These are phyloP conservation scores for Colletotrichum spinosum DNA, from an alignment of 2,329 filamentous ascomycete species.

Conservation along the genomic window DNA sequence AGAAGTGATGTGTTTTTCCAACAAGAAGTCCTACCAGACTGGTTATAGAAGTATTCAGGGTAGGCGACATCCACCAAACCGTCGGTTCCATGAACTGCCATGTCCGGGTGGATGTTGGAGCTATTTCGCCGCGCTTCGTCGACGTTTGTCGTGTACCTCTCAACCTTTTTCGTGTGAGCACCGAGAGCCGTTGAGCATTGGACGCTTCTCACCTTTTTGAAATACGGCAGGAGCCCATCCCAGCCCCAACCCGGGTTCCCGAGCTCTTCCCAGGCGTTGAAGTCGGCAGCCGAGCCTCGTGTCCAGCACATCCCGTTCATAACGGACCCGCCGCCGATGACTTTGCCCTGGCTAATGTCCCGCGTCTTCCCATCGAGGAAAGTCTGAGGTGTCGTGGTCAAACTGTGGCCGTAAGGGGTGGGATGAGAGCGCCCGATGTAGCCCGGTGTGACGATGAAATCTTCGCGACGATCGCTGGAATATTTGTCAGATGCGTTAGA, in stretches of 20 bases:
- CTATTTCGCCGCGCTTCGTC: constrained; percentile 39
- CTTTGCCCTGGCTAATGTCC: constrained; percentile 50
- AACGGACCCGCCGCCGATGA: constrained; percentile 53
- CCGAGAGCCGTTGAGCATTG: not conserved
- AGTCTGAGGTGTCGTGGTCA: constrained; percentile 45
- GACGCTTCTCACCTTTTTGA: constrained; percentile 53
- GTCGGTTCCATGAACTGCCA: constrained; percentile 45
- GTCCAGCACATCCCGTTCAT: constrained; percentile 57
- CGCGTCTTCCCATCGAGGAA: constrained; percentile 50
- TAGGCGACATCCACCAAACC: constrained; percentile 54
- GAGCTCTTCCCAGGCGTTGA: constrained; percentile 55
- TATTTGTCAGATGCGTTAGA: not conserved
- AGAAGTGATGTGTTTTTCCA: too few species aligned
- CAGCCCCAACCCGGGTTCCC: constrained; percentile 57
- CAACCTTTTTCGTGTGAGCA: constrained; percentile 43
- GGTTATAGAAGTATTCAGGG: constrained; percentile 52
- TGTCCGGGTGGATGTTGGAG: constrained; percentile 44
- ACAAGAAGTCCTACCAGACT: constrained; percentile 47
- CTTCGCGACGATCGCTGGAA: constrained; percentile 33
- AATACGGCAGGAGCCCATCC: constrained; percentile 59
- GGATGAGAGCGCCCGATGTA: constrained; percentile 36
- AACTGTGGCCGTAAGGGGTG: constrained; percentile 44
- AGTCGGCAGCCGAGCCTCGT: constrained; percentile 52
- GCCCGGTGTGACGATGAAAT: constrained; percentile 37
- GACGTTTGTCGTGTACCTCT: constrained; percentile 48